Evolutionary conservation across 257 asterid species (phyloP).

Genomic region (Capsicum chinense): DNA sequence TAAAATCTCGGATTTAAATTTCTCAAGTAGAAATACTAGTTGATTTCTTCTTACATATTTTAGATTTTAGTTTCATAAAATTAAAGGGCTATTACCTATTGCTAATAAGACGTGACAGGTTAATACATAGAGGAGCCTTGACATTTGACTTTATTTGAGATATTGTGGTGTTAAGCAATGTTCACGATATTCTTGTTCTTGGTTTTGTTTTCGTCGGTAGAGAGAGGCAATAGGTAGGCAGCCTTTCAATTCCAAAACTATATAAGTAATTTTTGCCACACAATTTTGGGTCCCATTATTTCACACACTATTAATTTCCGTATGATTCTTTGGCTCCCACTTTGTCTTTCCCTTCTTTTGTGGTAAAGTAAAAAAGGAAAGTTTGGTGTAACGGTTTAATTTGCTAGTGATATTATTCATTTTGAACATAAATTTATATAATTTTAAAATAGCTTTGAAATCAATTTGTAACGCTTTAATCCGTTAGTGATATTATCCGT

Average conservation of each 20-base stretch:
- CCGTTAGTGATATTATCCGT: too few relatives aligned
- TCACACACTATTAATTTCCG: neutral
- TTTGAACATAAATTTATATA: accelerated
- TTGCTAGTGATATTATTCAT: too few relatives aligned
- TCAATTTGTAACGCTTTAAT: too few relatives aligned
- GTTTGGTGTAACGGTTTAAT: too few relatives aligned
- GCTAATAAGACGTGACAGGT: too few relatives aligned
- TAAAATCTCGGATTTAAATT: neutral
- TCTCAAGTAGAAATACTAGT: neutral
- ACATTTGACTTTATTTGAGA: too few relatives aligned
- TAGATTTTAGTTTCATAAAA: too few relatives aligned
- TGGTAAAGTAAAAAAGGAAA: neutral
- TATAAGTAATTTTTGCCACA: conserved; percentile 13
- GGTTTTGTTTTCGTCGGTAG: conserved; percentile 11
- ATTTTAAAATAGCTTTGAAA: too few relatives aligned
- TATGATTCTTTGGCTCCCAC: conserved; percentile 26
- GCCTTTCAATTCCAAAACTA: neutral
- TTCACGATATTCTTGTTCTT: conserved; percentile 27
- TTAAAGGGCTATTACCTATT: too few relatives aligned
- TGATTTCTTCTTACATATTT: too few relatives aligned
- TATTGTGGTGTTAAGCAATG: neutral
- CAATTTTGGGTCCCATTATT: conserved; percentile 22
- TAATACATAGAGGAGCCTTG: neutral
- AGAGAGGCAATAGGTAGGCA: neutral
- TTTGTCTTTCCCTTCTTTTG: neutral